Evolutionary conservation across 495 filamentous ascomycete species (phyloP).

Genomic region (Pseudoneurospora amorphoporcata): DNA sequence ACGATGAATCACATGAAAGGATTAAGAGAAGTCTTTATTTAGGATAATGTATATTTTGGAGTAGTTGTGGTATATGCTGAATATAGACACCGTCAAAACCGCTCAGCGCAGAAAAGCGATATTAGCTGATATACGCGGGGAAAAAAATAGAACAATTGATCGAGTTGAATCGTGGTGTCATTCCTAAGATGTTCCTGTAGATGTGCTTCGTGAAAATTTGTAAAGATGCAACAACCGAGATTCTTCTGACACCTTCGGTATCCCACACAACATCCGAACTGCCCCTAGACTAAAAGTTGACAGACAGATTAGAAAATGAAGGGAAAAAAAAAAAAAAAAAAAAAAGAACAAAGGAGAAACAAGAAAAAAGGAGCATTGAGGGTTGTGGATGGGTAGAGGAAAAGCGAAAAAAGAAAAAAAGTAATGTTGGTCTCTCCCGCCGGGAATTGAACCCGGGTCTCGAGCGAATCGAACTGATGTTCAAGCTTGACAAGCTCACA

Average conservation of each 20-base stretch:
- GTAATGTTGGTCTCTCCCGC: neutral
- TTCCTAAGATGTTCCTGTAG: neutral
- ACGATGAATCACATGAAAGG: neutral
- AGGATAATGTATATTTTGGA: neutral
- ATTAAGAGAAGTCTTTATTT: neutral
- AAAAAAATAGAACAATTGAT: neutral
- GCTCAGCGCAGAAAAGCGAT: neutral
- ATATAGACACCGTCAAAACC: neutral
- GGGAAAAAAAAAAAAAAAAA: conserved; percentile 6
- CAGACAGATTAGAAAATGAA: neutral
- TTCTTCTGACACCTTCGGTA: conserved; percentile 4
- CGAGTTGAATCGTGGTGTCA: neutral
- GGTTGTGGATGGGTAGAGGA: neutral
- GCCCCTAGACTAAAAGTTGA: neutral
- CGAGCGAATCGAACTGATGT: neutral
- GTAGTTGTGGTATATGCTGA: neutral
- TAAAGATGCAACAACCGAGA: neutral
- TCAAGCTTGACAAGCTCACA: neutral
- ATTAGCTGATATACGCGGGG: neutral
- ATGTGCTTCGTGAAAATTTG: neutral
- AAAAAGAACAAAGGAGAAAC: conserved; percentile 10
- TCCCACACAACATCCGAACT: conserved; percentile 1
- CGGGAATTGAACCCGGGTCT: neutral
- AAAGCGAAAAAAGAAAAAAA: neutral
- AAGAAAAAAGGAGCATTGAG: neutral